Conservation (phyloP, 768 basidiomycete species). For the Hypholoma fasciculare region DNA sequence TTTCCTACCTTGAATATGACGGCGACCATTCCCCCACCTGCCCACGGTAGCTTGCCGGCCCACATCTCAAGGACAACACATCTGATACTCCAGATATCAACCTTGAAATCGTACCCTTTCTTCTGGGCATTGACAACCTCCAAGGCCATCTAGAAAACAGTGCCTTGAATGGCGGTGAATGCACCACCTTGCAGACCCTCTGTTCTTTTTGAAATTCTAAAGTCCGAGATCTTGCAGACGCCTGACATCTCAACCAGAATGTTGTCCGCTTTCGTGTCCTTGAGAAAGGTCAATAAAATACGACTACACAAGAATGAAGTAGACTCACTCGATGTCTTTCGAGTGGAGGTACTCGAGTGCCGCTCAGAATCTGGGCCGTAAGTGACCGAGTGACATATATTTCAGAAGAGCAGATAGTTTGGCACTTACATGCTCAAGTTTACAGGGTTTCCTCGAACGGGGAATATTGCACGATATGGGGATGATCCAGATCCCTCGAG, state of each 20-base stretch:
- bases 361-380: constrained; percentile 87
- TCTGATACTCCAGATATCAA: constrained; percentile 98
- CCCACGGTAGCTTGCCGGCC: constrained; percentile 96
- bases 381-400: constrained; percentile 80
- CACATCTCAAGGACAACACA: constrained; percentile 99
- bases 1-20: constrained; percentile 88
- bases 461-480: constrained; percentile 96
- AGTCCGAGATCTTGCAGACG: constrained; percentile 96
- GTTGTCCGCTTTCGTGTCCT: constrained; percentile 98
- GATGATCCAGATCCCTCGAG: constrained; percentile 94
- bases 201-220: constrained; percentile 96
- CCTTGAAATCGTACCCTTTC: constrained; percentile 93
- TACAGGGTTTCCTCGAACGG: constrained; percentile 90
- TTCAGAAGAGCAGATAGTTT: background rate
- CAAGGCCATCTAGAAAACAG: constrained; percentile 99
- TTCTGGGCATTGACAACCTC: constrained; percentile 88
- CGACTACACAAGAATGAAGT: background rate
- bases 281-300: constrained; percentile 2
- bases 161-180: constrained; percentile 94
- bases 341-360: constrained; percentile 93
- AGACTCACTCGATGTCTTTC: constrained; percentile 76
- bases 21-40: constrained; percentile 82
- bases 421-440: constrained; percentile 87
- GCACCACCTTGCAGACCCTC: constrained; percentile 85
- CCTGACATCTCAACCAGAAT: constrained; percentile 94